These are phyloP conservation scores for Ganoderma meredithae DNA, from an alignment of 1,284 basidiomycete species.

Conservation along the genomic window DNA sequence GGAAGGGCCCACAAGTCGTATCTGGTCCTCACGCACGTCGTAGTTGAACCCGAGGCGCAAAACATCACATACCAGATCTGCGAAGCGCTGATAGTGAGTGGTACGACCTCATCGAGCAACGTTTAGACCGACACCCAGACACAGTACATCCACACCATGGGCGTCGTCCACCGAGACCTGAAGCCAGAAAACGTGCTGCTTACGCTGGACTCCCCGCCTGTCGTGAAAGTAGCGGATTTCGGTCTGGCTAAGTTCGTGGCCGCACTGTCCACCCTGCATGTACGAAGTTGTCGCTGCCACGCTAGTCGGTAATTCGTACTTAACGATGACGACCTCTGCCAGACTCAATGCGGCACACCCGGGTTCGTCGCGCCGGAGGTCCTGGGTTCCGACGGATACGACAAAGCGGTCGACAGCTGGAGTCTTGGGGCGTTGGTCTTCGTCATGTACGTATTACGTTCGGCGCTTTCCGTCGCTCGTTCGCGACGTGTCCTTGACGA, in stretches of 20 bases:
- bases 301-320: no score
- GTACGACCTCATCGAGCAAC: no score
- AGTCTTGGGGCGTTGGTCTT: slow-evolving; percentile 92
- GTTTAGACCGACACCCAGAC: background rate
- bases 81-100: slow-evolving; percentile 57
- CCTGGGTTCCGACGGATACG: slow-evolving; percentile 69
- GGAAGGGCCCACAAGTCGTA: background rate
- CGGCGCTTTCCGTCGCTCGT: background rate
- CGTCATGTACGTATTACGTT: slow-evolving; percentile 66
- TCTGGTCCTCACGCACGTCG: background rate
- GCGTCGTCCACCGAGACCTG: slow-evolving; percentile 65
- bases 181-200: slow-evolving; percentile 71
- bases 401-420: slow-evolving; percentile 90
- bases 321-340: background rate
- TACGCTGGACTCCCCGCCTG: slow-evolving; percentile 64
- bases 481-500: no score
- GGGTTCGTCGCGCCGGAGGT: slow-evolving; percentile 89
- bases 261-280: slow-evolving; percentile 68
- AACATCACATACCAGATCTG: slow-evolving; percentile 77
- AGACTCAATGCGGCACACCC: slow-evolving; percentile 89
- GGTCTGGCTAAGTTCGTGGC: slow-evolving; percentile 88
- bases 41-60: slow-evolving; percentile 40
- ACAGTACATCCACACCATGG: slow-evolving; percentile 71
- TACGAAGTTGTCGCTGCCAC: slow-evolving; percentile 39
- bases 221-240: slow-evolving; percentile 88